These are phyloP conservation scores for Prunella vulgaris DNA, from an alignment of 257 asterid species.

Conservation along the genomic window DNA sequence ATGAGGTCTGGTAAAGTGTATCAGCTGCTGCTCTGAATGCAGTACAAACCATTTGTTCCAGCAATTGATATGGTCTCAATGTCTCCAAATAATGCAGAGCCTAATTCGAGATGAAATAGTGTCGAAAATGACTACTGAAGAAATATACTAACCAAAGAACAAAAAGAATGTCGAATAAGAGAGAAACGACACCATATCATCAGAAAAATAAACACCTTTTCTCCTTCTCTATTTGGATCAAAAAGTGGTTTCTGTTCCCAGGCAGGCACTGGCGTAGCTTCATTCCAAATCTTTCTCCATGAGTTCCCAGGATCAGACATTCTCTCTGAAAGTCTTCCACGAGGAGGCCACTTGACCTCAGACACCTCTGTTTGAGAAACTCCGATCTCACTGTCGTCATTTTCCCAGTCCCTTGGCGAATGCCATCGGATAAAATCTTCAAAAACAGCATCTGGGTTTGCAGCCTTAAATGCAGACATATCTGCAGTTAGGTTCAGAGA, in stretches of 20 bases:
- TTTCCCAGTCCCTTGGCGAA: conserved; percentile 98
- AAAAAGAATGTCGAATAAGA: conserved; percentile 11
- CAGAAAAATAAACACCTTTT: conserved; percentile 53
- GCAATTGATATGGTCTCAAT: conserved; percentile 58
- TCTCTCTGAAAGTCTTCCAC: conserved; percentile 82
- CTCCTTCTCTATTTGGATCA: conserved; percentile 96
- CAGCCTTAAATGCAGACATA: conserved; percentile 95
- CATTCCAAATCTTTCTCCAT: conserved; percentile 93
- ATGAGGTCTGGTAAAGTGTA: conserved; percentile 64
- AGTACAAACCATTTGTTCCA: conserved; percentile 85
- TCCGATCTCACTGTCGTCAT: conserved; percentile 31
- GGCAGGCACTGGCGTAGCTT: conserved; percentile 58
- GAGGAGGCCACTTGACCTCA: conserved; percentile 74
- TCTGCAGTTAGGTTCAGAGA: conserved; percentile 45
- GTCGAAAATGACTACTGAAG: not conserved
- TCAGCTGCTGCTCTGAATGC: conserved; percentile 88
- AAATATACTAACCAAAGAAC: not conserved
- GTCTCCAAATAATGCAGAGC: conserved; percentile 96
- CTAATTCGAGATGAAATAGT: conserved; percentile 32
- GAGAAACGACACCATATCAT: not conserved
- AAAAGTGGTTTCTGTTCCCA: conserved; percentile 84
- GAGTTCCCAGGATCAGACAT: conserved; percentile 85
- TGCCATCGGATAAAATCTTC: conserved; percentile 99
- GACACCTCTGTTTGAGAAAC: conserved; percentile 29
- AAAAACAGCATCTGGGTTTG: conserved; percentile 86